Conservation (phyloP, 441 rosid genomes). For the Gossypium aridum region DNA sequence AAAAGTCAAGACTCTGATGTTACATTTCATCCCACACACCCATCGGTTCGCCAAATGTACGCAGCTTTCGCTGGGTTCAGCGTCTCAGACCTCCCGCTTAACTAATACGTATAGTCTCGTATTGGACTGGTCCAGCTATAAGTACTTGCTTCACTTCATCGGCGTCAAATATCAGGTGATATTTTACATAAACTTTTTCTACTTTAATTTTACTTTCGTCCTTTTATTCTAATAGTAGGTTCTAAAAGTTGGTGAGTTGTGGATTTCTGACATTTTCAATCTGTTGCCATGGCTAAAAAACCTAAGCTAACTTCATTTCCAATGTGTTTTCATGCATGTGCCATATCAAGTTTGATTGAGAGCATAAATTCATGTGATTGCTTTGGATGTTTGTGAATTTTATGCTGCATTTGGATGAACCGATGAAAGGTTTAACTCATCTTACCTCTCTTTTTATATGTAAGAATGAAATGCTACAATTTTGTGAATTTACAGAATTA, state of each 20-base stretch:
- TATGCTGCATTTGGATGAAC: background rate
- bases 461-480: background rate
- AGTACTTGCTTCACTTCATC: slow-evolving; percentile 5
- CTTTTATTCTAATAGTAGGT: background rate
- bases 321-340: background rate
- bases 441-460: background rate
- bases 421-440: background rate
- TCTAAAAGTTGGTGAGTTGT: background rate
- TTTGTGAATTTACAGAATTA: too few species aligned
- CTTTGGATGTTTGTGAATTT: background rate
- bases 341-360: background rate
- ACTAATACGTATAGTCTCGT: slow-evolving; percentile 1
- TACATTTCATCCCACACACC: slow-evolving; percentile 22
- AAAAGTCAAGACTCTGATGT: background rate
- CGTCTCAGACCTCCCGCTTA: slow-evolving; percentile 14
- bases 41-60: slow-evolving; percentile 20
- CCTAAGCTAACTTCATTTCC: background rate
- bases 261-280: background rate
- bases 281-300: background rate
- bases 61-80: slow-evolving; percentile 27
- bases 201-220: background rate
- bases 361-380: background rate
- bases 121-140: slow-evolving; percentile 4
- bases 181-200: background rate
- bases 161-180: slow-evolving; percentile 18